Conservation (phyloP, 164 flowering plant genomes). For the Nelumbo lutea region DNA sequence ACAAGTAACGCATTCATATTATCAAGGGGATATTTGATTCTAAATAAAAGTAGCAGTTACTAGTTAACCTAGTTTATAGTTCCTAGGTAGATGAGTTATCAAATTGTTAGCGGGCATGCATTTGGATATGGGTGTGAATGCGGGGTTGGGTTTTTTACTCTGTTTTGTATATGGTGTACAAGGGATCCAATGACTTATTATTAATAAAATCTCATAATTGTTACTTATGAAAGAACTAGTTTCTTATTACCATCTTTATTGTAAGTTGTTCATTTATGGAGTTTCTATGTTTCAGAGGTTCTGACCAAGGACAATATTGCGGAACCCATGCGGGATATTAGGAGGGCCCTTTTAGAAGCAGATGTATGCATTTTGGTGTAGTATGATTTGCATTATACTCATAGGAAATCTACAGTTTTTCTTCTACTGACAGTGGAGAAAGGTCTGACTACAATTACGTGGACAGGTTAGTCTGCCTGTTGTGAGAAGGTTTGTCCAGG, state of each 20-base stretch:
- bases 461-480: slow-evolving; percentile 92
- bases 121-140: too few relatives aligned
- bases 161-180: too few relatives aligned
- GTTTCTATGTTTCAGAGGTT: slow-evolving; percentile 50
- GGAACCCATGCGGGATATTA: slow-evolving; percentile 94
- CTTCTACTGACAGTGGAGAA: neutral
- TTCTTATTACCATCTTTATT: neutral
- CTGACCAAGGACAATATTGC: slow-evolving; percentile 90
- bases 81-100: too few relatives aligned
- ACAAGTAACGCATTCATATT: too few relatives aligned
- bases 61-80: too few relatives aligned
- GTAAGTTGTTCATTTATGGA: slow-evolving; percentile 3
- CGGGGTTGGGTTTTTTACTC: too few relatives aligned
- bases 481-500: slow-evolving; percentile 85
- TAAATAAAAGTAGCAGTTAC: too few relatives aligned
- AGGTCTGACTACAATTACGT: neutral
- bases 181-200: too few relatives aligned
- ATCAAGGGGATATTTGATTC: too few relatives aligned
- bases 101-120: too few relatives aligned
- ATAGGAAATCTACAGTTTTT: neutral
- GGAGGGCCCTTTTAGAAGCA: slow-evolving; percentile 96
- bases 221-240: too few relatives aligned
- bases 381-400: neutral
- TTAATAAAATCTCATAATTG: too few relatives aligned
- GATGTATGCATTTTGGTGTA: slow-evolving; percentile 52